phyloP scores from a whole-genome alignment of 345 rosid genomes.

The Populus ilicifolia region DNA sequence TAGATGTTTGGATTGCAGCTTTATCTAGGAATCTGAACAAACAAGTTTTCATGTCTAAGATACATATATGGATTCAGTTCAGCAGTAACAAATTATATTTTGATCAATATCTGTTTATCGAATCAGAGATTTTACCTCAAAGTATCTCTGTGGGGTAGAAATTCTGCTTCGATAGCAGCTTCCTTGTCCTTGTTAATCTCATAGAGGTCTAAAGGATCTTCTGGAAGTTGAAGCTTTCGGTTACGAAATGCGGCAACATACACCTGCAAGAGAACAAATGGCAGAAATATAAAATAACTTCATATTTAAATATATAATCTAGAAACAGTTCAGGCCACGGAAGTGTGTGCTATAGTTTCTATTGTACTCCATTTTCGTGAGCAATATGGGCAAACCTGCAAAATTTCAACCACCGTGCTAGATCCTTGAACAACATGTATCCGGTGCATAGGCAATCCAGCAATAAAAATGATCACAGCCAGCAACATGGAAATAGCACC shows the following conservation, averaged over 20 bases:
- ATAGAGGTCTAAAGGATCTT: slow-evolving; percentile 40
- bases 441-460: slow-evolving; percentile 43
- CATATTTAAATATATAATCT: background rate
- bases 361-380: no score
- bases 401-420: slow-evolving; percentile 36
- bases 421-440: slow-evolving; percentile 37
- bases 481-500: slow-evolving; percentile 30
- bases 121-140: slow-evolving; percentile 30
- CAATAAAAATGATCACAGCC: slow-evolving; percentile 26
- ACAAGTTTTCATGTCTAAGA: background rate
- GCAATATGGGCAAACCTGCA: slow-evolving; percentile 33
- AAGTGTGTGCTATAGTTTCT: no score
- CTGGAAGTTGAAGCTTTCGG: slow-evolving; percentile 47
- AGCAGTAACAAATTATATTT: background rate
- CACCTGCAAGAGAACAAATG: slow-evolving; percentile 28
- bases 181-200: slow-evolving; percentile 42
- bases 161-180: slow-evolving; percentile 35
- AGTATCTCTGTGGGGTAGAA: slow-evolving; percentile 43
- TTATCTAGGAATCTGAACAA: slow-evolving; percentile 48
- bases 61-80: background rate
- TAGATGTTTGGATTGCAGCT: slow-evolving; percentile 44
- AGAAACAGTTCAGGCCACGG: background rate
- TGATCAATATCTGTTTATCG: no score
- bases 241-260: slow-evolving; percentile 48
- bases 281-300: background rate